Evolutionary conservation across 2,329 filamentous ascomycete genomes (phyloP).

Genomic region (Albifimbria verrucaria): DNA sequence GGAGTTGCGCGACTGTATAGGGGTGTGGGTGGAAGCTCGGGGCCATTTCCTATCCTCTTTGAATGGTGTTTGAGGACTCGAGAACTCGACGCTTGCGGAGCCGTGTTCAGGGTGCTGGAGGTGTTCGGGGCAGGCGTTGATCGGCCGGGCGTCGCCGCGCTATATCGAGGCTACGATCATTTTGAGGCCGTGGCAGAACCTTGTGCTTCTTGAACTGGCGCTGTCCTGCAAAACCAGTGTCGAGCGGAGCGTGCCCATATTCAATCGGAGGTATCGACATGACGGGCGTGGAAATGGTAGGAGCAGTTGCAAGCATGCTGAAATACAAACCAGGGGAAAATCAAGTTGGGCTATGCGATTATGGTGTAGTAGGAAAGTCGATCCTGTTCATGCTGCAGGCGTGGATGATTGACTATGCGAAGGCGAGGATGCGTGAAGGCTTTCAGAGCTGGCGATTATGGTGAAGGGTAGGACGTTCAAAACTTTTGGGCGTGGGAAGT

Average conservation of each 20-base stretch:
- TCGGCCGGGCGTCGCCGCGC: slow-evolving; percentile 18
- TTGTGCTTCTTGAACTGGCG: slow-evolving; percentile 46
- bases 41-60: slow-evolving; percentile 39
- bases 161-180: slow-evolving; percentile 19
- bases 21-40: slow-evolving; percentile 61
- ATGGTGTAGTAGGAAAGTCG: slow-evolving; percentile 11
- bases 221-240: slow-evolving; percentile 24
- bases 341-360: slow-evolving; percentile 17
- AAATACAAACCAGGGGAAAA: slow-evolving; percentile 3
- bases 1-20: slow-evolving; percentile 56
- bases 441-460: neutral
- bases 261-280: slow-evolving; percentile 29
- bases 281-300: slow-evolving; percentile 23
- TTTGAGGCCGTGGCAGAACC: slow-evolving; percentile 34
- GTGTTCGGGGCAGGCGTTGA: slow-evolving; percentile 24
- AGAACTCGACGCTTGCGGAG: slow-evolving; percentile 33
- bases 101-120: slow-evolving; percentile 16
- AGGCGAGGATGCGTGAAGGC: neutral
- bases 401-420: slow-evolving; percentile 5
- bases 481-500: neutral
- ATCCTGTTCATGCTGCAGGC: slow-evolving; percentile 21
- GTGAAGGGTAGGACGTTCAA: neutral
- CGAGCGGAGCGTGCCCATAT: slow-evolving; percentile 21
- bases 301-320: slow-evolving; percentile 25
- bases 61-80: slow-evolving; percentile 39